These are phyloP conservation scores for Onygenales sp. DNA, from an alignment of 2,329 filamentous ascomycete species.

Conservation along the genomic window DNA sequence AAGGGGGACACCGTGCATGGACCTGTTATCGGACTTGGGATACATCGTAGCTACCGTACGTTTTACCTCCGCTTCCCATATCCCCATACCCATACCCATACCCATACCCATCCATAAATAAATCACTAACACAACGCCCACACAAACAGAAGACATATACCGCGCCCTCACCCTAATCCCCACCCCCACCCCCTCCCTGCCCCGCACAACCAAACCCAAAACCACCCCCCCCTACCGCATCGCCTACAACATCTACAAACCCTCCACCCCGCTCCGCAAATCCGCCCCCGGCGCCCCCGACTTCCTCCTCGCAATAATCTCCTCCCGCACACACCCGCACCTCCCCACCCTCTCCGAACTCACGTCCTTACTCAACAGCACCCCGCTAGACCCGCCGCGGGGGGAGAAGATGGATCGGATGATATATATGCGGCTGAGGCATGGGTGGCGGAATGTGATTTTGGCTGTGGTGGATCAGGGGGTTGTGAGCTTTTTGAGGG, in stretches of 20 bases:
- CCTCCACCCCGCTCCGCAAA: constrained; percentile 63
- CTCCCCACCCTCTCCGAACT: constrained; percentile 69
- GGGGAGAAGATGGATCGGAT: constrained; percentile 39
- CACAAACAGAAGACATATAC: constrained; percentile 64
- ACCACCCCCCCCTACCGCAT: constrained; percentile 55
- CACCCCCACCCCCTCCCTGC: constrained; percentile 23
- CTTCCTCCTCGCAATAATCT: constrained; percentile 74
- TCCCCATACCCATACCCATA: neutral
- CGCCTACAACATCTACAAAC: constrained; percentile 76
- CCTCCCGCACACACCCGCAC: constrained; percentile 56
- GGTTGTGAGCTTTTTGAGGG: constrained; percentile 74
- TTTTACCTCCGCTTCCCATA: neutral
- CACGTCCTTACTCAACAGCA: constrained; percentile 59
- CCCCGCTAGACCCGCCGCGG: constrained; percentile 56
- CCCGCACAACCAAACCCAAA: constrained; percentile 3
- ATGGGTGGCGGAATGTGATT: constrained; percentile 74
- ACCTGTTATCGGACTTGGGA: constrained; percentile 43
- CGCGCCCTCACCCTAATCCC: constrained; percentile 64
- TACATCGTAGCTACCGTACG: constrained; percentile 46
- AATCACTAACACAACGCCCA: constrained; percentile 35
- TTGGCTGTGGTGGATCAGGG: constrained; percentile 85
- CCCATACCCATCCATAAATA: neutral
- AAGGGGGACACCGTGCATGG: constrained; percentile 28
- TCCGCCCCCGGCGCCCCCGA: constrained; percentile 68
- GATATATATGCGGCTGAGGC: constrained; percentile 69